Percentiles rank a stretch among this genome's conserved stretches.
Evolutionary conservation across 2,329 filamentous ascomycete genomes (phyloP).

Genomic region (Fusarium dimerum): DNA sequence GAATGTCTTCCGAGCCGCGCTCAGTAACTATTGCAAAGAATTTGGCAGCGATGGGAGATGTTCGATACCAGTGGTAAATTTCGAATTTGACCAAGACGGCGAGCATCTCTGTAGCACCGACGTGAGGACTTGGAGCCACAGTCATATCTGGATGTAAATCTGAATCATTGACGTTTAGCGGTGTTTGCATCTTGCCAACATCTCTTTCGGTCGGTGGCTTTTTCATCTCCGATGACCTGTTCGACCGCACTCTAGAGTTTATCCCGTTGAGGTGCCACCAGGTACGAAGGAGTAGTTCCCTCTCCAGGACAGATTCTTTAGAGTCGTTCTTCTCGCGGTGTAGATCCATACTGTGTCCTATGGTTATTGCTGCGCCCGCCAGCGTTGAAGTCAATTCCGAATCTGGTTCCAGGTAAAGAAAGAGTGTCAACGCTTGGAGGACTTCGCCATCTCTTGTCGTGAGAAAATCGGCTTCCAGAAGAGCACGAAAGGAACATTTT

Average conservation of each 20-base stretch:
- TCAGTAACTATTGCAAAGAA: conserved; percentile 18
- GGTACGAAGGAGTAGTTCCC: conserved; percentile 29
- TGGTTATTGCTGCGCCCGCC: conserved; percentile 19
- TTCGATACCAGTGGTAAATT: conserved; percentile 27
- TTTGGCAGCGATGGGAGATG: conserved; percentile 21
- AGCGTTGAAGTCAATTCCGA: conserved; percentile 29
- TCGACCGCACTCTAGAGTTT: conserved; percentile 13
- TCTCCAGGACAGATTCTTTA: conserved; percentile 24
- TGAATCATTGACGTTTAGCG: conserved; percentile 57
- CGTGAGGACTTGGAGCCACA: conserved; percentile 45
- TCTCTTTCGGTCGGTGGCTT: conserved; percentile 1
- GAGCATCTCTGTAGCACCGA: conserved; percentile 58
- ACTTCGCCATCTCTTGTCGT: conserved; percentile 31
- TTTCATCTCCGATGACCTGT: conserved; percentile 6
- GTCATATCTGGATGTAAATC: conserved; percentile 53
- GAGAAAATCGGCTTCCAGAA: conserved; percentile 28
- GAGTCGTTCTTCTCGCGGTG: conserved; percentile 13
- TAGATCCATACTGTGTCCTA: conserved; percentile 30
- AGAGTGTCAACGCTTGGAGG: conserved; percentile 32
- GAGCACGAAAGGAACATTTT: conserved; percentile 23
- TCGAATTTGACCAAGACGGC: conserved; percentile 37
- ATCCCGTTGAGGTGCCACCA: conserved; percentile 31
- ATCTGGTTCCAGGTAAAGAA: conserved; percentile 32
- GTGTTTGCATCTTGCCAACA: conserved; percentile 35
- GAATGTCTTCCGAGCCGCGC: conserved; percentile 2